Conservation (phyloP, 2,329 filamentous ascomycete genomes). For the Fusarium incarnatum region DNA sequence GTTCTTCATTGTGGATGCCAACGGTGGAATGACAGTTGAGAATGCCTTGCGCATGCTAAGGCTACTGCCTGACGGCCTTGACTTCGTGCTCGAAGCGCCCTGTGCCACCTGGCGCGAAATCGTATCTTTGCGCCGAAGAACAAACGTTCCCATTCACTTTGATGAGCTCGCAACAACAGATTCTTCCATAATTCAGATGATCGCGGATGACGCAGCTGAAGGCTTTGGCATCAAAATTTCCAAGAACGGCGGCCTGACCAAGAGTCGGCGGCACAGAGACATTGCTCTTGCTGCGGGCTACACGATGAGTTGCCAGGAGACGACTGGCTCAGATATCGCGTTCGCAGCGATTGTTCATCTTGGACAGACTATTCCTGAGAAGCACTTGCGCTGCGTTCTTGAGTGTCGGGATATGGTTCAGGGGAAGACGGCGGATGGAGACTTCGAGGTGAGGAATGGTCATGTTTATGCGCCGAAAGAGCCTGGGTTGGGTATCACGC, state of each 20-base stretch:
- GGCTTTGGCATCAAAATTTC: constrained; percentile 38
- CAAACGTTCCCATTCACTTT: constrained; percentile 30
- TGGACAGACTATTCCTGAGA: constrained; percentile 32
- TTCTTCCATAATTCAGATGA: constrained; percentile 25
- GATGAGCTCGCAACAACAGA: constrained; percentile 34
- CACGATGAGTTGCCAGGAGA: constrained; percentile 37
- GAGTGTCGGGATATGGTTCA: constrained; percentile 33
- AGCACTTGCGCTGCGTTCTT: constrained; percentile 31
- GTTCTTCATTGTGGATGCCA: constrained; percentile 38
- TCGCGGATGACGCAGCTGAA: constrained; percentile 34
- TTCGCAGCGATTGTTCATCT: constrained; percentile 37
- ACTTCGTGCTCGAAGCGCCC: constrained; percentile 39
- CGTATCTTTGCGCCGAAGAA: constrained; percentile 24
- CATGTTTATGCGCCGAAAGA: constrained; percentile 24
- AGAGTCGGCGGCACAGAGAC: constrained; percentile 29
- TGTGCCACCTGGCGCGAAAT: constrained; percentile 33
- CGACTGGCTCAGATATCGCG: constrained; percentile 28
- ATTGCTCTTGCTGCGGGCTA: constrained; percentile 35
- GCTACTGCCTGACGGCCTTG: constrained; percentile 29
- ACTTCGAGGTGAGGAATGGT: constrained; percentile 30
- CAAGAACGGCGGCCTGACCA: constrained; percentile 36
- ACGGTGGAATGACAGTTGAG: constrained; percentile 35
- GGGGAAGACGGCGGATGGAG: constrained; percentile 31
- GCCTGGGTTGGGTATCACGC: constrained; percentile 27
- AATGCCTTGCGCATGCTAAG: constrained; percentile 30